Base-by-base conservation (phyloP, 768 basidiomycete genomes). In the Phylloporus sp. region DNA sequence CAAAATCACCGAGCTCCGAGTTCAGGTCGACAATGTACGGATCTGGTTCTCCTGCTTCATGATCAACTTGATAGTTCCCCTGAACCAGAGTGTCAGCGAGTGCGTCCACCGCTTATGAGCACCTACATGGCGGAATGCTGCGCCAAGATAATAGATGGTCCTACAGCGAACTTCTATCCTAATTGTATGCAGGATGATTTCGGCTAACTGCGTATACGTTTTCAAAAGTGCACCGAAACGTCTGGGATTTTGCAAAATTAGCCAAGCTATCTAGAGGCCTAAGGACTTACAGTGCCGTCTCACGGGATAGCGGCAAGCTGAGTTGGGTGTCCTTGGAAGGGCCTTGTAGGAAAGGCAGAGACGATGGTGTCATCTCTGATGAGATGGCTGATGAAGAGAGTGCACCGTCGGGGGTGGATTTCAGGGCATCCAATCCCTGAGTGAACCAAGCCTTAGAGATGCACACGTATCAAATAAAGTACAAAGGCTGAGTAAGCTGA, bases 41-140 rank as follows among this genome's bases (percentile, higher is more conserved):
- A 66, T 98, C 95, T 1, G 94, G 95, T 61, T 95, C 94, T n/a
- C 81, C 77, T 5, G 86, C 85, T 67, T 95, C 94, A 55, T 83
- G 80, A 24, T 89, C 86, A 23, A 91, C 76, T 43, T 78, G 76
- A 65, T 95, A 95, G 54, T 90, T 87, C 31, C 93, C 92, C 93
- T 97, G 58, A 5, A 60, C 35, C 18, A 29, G 32, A 16, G 28
- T 43, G 54, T 55, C 39, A 56, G 54, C 38, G 49, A 40, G 57
- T 39, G 45, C 35, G 41, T 43, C 29, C 23, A 23, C 23, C 42
- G 28, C 6, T 49, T 20, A 15, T 40, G 6, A 50, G 23, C 34
- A 72, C 82, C 53, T 54, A 90, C 90, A 58, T 87, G 80, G 55
- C 81, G 79, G 69, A 95, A 80, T 2, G 92, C 84, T 20, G 86